phyloP scores from a whole-genome alignment of 306 rosid species.

The Cucurbita pepo region DNA sequence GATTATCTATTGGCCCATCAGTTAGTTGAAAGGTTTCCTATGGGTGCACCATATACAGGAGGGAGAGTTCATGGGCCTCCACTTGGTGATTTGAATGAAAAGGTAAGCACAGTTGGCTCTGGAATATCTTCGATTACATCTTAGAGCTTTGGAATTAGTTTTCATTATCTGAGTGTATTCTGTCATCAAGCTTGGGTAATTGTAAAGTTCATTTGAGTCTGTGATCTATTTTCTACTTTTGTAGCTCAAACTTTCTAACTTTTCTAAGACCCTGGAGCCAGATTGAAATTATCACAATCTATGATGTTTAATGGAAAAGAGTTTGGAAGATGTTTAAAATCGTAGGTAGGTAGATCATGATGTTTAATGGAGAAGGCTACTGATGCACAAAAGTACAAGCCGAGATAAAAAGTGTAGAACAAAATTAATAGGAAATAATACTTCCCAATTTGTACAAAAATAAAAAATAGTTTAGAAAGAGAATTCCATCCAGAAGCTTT shows the following conservation, averaged over 20 bases:
- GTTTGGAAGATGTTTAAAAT: neutral
- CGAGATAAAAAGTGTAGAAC: no score
- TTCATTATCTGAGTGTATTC: neutral
- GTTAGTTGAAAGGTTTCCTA: constrained; percentile 89
- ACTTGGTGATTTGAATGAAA: constrained; percentile 90
- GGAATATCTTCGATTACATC: neutral
- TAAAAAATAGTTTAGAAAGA: no score
- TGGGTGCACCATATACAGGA: constrained; percentile 95
- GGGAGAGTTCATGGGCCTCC: constrained; percentile 96
- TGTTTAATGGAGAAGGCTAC: no score
- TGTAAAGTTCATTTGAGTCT: neutral
- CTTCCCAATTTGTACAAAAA: no score
- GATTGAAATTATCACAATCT: neutral
- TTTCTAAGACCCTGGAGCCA: neutral
- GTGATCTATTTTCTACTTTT: neutral
- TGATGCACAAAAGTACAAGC: no score
- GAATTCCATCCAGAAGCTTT: no score
- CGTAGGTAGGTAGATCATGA: neutral
- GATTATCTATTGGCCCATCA: constrained; percentile 98
- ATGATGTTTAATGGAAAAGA: neutral
- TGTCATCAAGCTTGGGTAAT: neutral
- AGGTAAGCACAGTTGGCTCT: constrained; percentile 40
- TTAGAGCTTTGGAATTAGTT: neutral
- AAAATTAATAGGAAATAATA: no score
- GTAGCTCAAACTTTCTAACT: neutral